phyloP scores from a whole-genome alignment of 306 rosid genomes.

The Cucumis cinereus region DNA sequence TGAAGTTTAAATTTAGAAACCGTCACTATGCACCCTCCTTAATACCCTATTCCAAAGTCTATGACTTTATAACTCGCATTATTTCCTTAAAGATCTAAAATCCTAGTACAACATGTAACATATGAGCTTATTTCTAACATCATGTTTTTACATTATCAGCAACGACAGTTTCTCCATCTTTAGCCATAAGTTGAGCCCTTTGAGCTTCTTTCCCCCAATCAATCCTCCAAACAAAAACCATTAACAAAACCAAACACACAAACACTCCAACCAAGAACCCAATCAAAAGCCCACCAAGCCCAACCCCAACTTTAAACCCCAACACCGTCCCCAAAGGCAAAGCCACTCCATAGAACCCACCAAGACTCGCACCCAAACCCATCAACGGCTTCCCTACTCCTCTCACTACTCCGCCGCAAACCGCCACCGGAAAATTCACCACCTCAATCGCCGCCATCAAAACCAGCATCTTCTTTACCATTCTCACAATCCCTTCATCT shows the following conservation, averaged over 20 bases:
- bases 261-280: constrained; percentile 47
- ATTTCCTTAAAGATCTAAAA: too few relatives aligned
- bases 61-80: too few relatives aligned
- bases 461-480: constrained; percentile 62
- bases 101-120: too few relatives aligned
- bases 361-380: constrained; percentile 57
- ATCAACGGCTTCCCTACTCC: constrained; percentile 74
- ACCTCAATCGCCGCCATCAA: constrained; percentile 67
- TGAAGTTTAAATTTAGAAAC: too few relatives aligned
- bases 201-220: constrained; percentile 55
- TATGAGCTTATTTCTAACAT: too few relatives aligned
- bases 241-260: constrained; percentile 29
- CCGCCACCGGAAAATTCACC: constrained; percentile 63
- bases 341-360: constrained; percentile 70
- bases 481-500: constrained; percentile 32
- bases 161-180: background rate
- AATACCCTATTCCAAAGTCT: too few relatives aligned
- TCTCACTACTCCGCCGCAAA: constrained; percentile 70
- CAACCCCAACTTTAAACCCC: constrained; percentile 51
- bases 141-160: background rate
- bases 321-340: constrained; percentile 54
- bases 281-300: constrained; percentile 48
- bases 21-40: too few relatives aligned
- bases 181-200: constrained; percentile 34
- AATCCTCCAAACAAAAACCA: constrained; percentile 35